Evolutionary conservation across 176 grass and related monocot genomes (phyloP).

Genomic region (bread wheat (Triticum aestivum)): DNA sequence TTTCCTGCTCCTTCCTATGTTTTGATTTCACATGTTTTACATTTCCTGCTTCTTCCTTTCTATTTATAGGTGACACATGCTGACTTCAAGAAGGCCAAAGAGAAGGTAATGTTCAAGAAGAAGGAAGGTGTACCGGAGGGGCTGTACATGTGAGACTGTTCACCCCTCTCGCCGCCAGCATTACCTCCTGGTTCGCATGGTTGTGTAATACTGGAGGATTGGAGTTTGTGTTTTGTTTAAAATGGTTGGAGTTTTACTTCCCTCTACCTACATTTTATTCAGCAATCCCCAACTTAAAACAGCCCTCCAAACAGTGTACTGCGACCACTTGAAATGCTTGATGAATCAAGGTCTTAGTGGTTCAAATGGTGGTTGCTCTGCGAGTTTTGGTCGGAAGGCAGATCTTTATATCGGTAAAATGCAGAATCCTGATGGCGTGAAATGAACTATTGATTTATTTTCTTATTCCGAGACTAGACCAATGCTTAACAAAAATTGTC

Average conservation of each 20-base stretch:
- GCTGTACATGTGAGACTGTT: conserved; percentile 70
- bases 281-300: not conserved
- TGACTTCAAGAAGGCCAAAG: conserved; percentile 96
- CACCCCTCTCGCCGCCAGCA: not conserved
- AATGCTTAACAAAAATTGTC: too few species aligned
- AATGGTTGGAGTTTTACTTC: not conserved
- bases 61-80: conserved; percentile 69
- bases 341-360: not conserved
- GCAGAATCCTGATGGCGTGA: too few species aligned
- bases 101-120: conserved; percentile 99
- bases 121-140: conserved; percentile 96
- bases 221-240: conserved; percentile 23
- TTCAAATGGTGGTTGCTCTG: conserved; percentile 9
- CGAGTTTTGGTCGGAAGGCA: not conserved
- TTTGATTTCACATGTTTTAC: not conserved
- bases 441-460: too few species aligned
- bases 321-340: not conserved
- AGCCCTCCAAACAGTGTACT: conserved; percentile 11
- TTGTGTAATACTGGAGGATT: not conserved
- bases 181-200: not conserved
- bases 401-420: not conserved
- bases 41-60: conserved; percentile 2
- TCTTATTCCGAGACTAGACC: too few species aligned
- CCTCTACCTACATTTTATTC: not conserved
- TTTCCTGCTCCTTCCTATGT: not conserved